Percentiles rank a stretch among this genome's conserved stretches.
These are phyloP conservation scores for Torrubiellomyces zombiae DNA, from an alignment of 2,329 filamentous ascomycete genomes.

Conservation along the genomic window DNA sequence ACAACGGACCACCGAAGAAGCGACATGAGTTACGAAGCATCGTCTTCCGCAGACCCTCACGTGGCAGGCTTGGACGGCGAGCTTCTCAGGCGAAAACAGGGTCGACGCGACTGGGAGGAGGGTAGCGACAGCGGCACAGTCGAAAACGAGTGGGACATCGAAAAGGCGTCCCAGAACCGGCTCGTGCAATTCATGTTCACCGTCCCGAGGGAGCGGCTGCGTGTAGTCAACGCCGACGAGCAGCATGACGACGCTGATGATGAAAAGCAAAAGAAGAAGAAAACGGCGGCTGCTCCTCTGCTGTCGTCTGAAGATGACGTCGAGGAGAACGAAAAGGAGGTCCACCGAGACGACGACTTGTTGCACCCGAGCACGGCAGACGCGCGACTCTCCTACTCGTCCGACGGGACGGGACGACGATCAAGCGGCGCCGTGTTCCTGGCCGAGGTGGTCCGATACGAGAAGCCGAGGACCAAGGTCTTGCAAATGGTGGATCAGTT, in stretches of 20 bases:
- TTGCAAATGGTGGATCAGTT: constrained; percentile 39
- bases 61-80: constrained; percentile 27
- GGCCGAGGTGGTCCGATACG: constrained; percentile 28
- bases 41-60: no score
- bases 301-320: no score
- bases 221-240: constrained; percentile 75
- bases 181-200: constrained; percentile 84
- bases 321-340: no score
- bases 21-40: no score
- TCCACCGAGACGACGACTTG: constrained; percentile 1
- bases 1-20: no score
- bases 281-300: no score
- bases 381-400: constrained; percentile 10
- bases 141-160: constrained; percentile 64
- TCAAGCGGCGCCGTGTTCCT: constrained; percentile 21
- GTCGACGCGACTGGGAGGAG: constrained; percentile 35
- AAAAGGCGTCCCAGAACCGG: constrained; percentile 51
- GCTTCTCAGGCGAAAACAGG: constrained; percentile 37
- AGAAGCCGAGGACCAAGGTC: constrained; percentile 28
- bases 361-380: constrained; percentile 6
- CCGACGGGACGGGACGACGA: constrained; percentile 13
- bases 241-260: constrained; percentile 14
- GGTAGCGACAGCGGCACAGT: constrained; percentile 17
- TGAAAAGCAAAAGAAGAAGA: no score
- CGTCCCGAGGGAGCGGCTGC: constrained; percentile 67